Evolutionary conservation across 352 stramenopile species (phyloP), one percentile per base, ranked within the genome.

Genomic region (Phytopythium litorale): DNA sequence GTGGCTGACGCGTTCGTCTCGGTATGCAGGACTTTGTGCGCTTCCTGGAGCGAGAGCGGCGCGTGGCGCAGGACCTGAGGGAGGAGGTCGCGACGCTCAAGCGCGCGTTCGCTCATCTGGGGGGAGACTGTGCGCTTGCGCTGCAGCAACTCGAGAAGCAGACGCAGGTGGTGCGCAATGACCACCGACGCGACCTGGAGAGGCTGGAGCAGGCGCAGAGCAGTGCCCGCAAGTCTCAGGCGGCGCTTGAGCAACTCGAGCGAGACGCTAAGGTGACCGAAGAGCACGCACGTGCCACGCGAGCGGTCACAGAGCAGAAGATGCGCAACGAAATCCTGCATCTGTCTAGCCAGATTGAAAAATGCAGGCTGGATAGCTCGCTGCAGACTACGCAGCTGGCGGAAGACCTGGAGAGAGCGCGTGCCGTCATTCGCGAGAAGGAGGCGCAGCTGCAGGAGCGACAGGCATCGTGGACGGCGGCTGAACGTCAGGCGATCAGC

Each of bases 21-120:
- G 28, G 25, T 33, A 23, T 50, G 5, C 51, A 91, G 78, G 66
- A 76, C 4, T 89, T 91, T 52, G 72, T 88, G 54, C 68, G 65
- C n/a, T 93, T 91, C 59, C 71, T 91, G 58, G 77, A 88, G 69
- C 65, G 63, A 15, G 80, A 91, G 63, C 79, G 80, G 12, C 70
- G 58, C 7, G 68, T 73, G 28, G 68, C 78, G 12, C 64, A 69
- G 49, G 60, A 74, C 49, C 63, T 91, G 30, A 69, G 73, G 2
- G 53, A 62, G 2, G 66, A 93, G 43, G 66, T 84, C 16, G 30
- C 50, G 3, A 49, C 67, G 28, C 61, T 90, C 23, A 81, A 82
- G 35, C 62, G 53, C 4, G 68, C 60, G 35, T 85, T 81, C 23
- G 66, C 75, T 37, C 62, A 75, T 11, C 60, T 81, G 1, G 56